Evolutionary conservation across 179 eudicot species (phyloP).

Genomic region (Drosera spatulata): DNA sequence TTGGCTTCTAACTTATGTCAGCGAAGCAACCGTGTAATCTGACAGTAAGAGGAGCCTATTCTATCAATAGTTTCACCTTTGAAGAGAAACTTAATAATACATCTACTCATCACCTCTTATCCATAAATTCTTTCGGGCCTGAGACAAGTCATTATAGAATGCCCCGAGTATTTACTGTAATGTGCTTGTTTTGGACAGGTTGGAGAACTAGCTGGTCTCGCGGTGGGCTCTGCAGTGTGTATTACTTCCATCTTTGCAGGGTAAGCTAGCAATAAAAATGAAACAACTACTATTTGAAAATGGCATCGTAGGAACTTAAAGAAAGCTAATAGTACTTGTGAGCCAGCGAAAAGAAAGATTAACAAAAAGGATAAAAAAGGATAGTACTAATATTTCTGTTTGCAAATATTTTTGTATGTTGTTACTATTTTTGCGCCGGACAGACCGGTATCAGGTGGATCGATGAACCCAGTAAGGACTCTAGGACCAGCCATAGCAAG

Average conservation of each 20-base stretch:
- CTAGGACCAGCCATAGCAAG: slow-evolving; percentile 71
- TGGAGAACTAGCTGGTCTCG: slow-evolving; percentile 59
- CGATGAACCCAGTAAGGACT: slow-evolving; percentile 73
- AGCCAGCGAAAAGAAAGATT: too few species aligned
- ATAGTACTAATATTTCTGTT: slow-evolving; percentile 12
- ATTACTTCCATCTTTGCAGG: too few species aligned
- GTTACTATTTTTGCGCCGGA: neutral
- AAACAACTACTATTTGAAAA: too few species aligned
- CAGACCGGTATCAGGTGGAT: slow-evolving; percentile 81
- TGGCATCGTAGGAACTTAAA: slow-evolving; percentile 42
- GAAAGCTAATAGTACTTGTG: too few species aligned
- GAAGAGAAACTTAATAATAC: too few species aligned
- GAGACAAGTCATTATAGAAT: neutral
- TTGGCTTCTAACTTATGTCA: neutral
- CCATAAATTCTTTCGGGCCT: neutral
- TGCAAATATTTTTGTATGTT: too few species aligned
- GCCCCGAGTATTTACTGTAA: neutral
- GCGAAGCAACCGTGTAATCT: neutral
- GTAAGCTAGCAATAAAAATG: too few species aligned
- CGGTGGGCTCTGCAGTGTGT: slow-evolving; percentile 70
- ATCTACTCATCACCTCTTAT: neutral
- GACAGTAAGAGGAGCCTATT: neutral
- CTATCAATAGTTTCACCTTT: neutral
- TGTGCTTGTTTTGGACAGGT: slow-evolving; percentile 15
- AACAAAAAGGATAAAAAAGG: slow-evolving; percentile 35